Base-by-base conservation (phyloP, 2,329 filamentous ascomycete genomes). In the Myotisia sp. region DNA sequence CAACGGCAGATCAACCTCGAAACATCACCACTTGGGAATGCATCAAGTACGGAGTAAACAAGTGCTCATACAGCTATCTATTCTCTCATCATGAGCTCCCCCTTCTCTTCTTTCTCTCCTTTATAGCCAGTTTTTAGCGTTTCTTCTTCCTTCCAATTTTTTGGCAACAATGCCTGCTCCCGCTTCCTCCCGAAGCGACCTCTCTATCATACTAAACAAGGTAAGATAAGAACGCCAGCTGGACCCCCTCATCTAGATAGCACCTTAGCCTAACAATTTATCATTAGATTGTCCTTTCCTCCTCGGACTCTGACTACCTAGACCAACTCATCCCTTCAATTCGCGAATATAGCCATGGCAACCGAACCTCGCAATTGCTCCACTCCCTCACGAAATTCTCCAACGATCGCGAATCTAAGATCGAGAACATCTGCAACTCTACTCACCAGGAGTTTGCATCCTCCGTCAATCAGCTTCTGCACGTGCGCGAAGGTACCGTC, bases 381-480 rank as follows among this genome's bases (percentile, higher is more conserved):
- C 78, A 86, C 47, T 80, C 80, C 40, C 67, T 92, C 37, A 74
- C 76, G 29, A 75, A 77, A 45, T 92, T 93, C 56, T 82, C 86
- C 21, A 76, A 79, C 45, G 82, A 90, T 29, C 78, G 86, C 40
- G 90, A 98, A 56, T 61, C 72, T 9, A 86, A 95, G 48, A 95
- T 98, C 44, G 90, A 98, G 60, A 74, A 74, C 14, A 92, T 95
- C 47, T 93, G 90, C 47, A 76, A 93, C 49, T 87, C 82, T 7
- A 93, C 94, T 49, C 90, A 98, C 51, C 87, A 95, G 52, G 90
- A 94, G 50, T 98, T 98, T 51, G 78, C 95, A 21, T 75, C 74
- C 44, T 94, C 87, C 0, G 85, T 98, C 45, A 92, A 90, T 49
- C 84, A 92, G 52, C 71, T 98, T n/a, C 80, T 95, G 47, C 73